A percentile compares a stretch with the other conserved stretches of the same genome.
These are phyloP conservation scores for Monosporascus sp. DNA, from an alignment of 2,329 filamentous ascomycete species.

Conservation along the genomic window DNA sequence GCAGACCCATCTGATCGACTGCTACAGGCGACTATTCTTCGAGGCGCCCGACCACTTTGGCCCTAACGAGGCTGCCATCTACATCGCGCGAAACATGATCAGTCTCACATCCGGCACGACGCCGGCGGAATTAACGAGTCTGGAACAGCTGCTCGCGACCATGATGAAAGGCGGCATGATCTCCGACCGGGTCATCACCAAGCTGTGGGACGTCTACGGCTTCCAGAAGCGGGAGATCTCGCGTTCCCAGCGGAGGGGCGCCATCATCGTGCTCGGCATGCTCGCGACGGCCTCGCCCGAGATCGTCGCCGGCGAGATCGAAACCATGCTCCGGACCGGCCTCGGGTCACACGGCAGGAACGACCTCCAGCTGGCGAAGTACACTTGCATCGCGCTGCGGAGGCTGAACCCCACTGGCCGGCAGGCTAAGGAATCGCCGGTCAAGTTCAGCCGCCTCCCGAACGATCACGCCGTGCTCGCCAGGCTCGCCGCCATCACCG, in stretches of 20 bases:
- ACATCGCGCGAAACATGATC: conserved; percentile 97
- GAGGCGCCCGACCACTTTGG: conserved; percentile 87
- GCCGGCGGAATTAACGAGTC: conserved; percentile 86
- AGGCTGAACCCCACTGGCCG: conserved; percentile 84
- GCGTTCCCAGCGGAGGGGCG: conserved; percentile 79
- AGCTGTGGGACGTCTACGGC: conserved; percentile 96
- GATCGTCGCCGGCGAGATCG: conserved; percentile 91
- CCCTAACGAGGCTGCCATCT: conserved; percentile 87
- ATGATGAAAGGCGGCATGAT: conserved; percentile 96
- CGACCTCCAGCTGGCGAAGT: conserved; percentile 87
- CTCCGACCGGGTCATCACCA: conserved; percentile 78
- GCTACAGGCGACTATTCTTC: conserved; percentile 93
- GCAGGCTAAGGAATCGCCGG: conserved; percentile 65
- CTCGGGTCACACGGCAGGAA: conserved; percentile 73
- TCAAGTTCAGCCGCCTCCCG: conserved; percentile 69
- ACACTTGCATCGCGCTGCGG: conserved; percentile 87
- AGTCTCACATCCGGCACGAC: conserved; percentile 95
- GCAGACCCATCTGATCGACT: conserved; percentile 93
- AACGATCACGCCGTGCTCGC: conserved; percentile 88
- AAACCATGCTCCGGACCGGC: conserved; percentile 86
- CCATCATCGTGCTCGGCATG: conserved; percentile 97
- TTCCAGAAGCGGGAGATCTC: conserved; percentile 93
- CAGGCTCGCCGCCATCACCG: conserved; percentile 76
- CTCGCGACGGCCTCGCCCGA: conserved; percentile 86
- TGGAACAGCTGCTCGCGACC: conserved; percentile 89